Percentiles rank a stretch among this genome's conserved stretches.
phyloP scores from a whole-genome alignment of 2,329 filamentous ascomycete species.

The Penicillium corylophilum region DNA sequence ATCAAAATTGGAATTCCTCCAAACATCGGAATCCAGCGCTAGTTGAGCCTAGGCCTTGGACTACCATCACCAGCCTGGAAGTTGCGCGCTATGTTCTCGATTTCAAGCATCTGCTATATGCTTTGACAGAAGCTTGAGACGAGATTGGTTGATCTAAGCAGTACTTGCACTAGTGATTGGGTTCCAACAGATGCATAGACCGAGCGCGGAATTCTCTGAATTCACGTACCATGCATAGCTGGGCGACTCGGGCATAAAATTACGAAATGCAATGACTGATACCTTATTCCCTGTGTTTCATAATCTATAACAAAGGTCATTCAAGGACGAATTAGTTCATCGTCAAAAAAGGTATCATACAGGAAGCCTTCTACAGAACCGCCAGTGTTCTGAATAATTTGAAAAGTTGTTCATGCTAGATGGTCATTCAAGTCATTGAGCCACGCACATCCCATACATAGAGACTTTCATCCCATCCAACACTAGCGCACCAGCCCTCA shows the following conservation, averaged over 20 bases:
- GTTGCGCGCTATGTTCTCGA: neutral
- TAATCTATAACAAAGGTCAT: neutral
- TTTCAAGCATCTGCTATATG: neutral
- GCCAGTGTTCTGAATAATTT: neutral
- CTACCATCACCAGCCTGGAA: neutral
- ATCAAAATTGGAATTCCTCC: neutral
- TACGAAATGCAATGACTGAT: slow-evolving; percentile 24
- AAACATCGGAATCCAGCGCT: neutral
- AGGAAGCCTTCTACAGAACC: neutral
- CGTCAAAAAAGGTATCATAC: neutral
- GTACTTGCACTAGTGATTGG: neutral
- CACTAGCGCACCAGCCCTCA: slow-evolving; percentile 92
- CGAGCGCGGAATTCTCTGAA: neutral
- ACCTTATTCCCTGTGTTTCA: slow-evolving; percentile 6
- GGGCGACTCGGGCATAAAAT: slow-evolving; percentile 13
- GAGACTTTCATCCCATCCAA: slow-evolving; percentile 90
- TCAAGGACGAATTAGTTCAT: neutral
- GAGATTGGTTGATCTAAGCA: neutral
- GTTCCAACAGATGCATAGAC: neutral
- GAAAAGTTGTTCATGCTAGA: neutral
- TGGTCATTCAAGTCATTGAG: slow-evolving; percentile 49
- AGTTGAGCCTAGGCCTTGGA: neutral
- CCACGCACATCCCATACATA: slow-evolving; percentile 86
- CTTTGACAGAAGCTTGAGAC: neutral
- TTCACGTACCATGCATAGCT: slow-evolving; percentile 1